Conservation (phyloP, 148 eudicot species). For the Camellia lanceoleosa region DNA sequence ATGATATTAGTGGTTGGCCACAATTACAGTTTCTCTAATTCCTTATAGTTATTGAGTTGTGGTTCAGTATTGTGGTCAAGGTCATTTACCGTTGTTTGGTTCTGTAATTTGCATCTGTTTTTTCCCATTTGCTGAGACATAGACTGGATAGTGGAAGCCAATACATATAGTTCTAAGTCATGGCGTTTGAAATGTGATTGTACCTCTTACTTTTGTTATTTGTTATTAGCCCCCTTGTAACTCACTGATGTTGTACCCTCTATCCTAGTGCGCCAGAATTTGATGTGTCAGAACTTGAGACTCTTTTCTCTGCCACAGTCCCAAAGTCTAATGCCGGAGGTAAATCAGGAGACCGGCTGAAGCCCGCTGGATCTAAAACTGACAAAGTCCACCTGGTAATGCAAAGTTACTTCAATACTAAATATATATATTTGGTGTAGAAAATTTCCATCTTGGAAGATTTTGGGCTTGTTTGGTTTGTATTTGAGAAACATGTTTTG, state of each 20-base stretch:
- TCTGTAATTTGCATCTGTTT: not conserved
- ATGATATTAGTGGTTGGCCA: not conserved
- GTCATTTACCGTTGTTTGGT: not conserved
- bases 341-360: conserved; percentile 63
- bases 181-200: conserved; percentile 1
- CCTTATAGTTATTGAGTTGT: not conserved
- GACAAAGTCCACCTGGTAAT: conserved; percentile 88
- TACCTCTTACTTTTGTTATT: not conserved
- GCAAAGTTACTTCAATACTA: not conserved
- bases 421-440: not conserved
- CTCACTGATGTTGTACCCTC: conserved; percentile 35
- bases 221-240: not conserved
- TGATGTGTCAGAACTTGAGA: conserved; percentile 89
- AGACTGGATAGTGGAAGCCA: not conserved
- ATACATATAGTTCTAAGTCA: not conserved
- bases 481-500: no score
- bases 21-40: not conserved
- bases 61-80: conserved; percentile 4
- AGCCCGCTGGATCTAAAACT: conserved; percentile 78
- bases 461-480: no score
- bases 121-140: not conserved
- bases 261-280: conserved; percentile 70
- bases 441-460: not conserved
- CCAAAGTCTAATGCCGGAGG: conserved; percentile 63
- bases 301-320: conserved; percentile 78